phyloP scores from a whole-genome alignment of 2,329 filamentous ascomycete genomes.

The Epichloe festucae region DNA sequence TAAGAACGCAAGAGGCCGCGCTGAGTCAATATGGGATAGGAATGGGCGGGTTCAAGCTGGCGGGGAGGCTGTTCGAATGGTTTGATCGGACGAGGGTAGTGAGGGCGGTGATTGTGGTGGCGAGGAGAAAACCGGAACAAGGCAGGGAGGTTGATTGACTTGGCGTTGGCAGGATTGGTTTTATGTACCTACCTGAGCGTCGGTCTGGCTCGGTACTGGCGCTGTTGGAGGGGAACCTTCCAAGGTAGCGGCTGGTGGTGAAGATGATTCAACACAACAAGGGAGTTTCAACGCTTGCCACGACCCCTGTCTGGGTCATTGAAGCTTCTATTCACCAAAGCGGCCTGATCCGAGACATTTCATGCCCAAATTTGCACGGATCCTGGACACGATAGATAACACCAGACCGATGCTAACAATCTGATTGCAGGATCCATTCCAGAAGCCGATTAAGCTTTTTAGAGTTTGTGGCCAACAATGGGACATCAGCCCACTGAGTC shows the following conservation, averaged over 20 bases:
- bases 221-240: too few relatives aligned
- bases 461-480: background rate
- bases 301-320: too few relatives aligned
- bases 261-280: too few relatives aligned
- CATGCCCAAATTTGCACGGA: too few relatives aligned
- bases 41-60: slow-evolving; percentile 23
- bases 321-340: too few relatives aligned
- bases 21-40: slow-evolving; percentile 22
- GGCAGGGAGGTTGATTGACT: background rate
- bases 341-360: too few relatives aligned
- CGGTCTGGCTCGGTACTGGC: too few relatives aligned
- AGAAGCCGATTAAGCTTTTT: background rate
- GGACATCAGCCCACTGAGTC: background rate
- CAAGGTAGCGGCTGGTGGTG: too few relatives aligned
- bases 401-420: background rate
- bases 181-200: too few relatives aligned
- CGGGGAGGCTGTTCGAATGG: slow-evolving; percentile 26
- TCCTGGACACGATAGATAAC: too few relatives aligned
- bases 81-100: slow-evolving; percentile 21
- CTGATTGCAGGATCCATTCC: background rate
- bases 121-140: slow-evolving; percentile 4
- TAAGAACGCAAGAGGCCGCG: slow-evolving; percentile 23
- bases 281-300: too few relatives aligned
- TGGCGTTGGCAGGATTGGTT: too few relatives aligned
- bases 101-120: slow-evolving; percentile 23